Conservation (phyloP, 495 filamentous ascomycete species). For the Aspergillus asperescens region DNA sequence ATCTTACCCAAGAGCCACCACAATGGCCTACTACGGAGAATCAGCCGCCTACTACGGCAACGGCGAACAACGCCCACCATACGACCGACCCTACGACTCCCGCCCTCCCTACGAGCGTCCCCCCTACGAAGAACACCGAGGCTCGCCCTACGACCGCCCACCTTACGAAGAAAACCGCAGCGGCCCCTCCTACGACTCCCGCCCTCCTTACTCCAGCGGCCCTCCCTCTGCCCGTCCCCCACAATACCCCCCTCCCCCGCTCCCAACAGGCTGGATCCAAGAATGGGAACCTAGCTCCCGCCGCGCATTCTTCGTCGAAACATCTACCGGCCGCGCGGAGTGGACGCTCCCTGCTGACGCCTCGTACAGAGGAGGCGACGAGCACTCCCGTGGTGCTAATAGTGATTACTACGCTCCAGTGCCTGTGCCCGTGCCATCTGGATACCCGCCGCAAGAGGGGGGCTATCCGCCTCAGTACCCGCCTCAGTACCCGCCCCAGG, state of each 20-base stretch:
- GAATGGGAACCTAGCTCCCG: slow-evolving; percentile 53
- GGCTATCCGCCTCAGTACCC: slow-evolving; percentile 15
- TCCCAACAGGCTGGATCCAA: slow-evolving; percentile 55
- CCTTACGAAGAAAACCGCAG: slow-evolving; percentile 3
- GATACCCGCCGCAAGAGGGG: too few relatives aligned
- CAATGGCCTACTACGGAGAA: neutral
- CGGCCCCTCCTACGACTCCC: slow-evolving; percentile 2
- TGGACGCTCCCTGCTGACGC: slow-evolving; percentile 49
- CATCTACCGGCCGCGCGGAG: slow-evolving; percentile 53
- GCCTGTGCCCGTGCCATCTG: neutral
- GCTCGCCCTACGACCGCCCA: slow-evolving; percentile 15
- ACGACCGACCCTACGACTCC: slow-evolving; percentile 16
- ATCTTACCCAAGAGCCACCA: neutral
- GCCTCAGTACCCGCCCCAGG: slow-evolving; percentile 15
- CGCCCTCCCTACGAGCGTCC: slow-evolving; percentile 12
- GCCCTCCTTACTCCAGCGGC: slow-evolving; percentile 6
- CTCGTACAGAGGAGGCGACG: too few relatives aligned
- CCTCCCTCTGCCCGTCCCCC: slow-evolving; percentile 28
- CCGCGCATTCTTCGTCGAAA: slow-evolving; percentile 57
- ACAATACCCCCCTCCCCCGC: slow-evolving; percentile 40
- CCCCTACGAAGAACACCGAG: slow-evolving; percentile 17
- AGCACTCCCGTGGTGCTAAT: neutral
- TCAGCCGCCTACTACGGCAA: slow-evolving; percentile 16
- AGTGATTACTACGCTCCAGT: neutral
- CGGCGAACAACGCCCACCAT: slow-evolving; percentile 20